These are phyloP conservation scores for Boletus patriciae DNA, from an alignment of 768 basidiomycete genomes.

Conservation along the genomic window DNA sequence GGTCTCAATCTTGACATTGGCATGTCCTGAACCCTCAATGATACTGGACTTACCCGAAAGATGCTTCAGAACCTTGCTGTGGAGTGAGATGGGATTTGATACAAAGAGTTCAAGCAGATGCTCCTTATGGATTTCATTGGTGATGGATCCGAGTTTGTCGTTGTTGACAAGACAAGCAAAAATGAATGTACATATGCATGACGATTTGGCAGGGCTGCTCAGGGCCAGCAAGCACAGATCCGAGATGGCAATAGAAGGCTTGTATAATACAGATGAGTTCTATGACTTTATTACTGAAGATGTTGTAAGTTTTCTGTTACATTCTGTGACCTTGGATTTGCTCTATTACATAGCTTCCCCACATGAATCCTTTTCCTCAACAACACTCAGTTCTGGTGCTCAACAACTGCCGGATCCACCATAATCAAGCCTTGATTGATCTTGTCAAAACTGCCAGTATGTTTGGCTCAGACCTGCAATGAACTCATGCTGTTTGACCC, in stretches of 20 bases:
- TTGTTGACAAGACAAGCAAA: conserved; percentile 1
- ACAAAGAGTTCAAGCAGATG: background rate
- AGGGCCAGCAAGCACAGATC: background rate
- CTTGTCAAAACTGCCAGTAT: too few relatives aligned
- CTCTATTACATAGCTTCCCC: too few relatives aligned
- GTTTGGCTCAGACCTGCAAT: too few relatives aligned
- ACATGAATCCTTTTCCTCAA: too few relatives aligned
- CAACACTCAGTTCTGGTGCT: too few relatives aligned
- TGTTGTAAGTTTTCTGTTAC: background rate
- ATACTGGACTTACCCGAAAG: background rate
- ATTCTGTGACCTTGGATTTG: too few relatives aligned
- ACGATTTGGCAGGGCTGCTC: background rate
- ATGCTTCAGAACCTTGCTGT: background rate
- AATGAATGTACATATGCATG: background rate
- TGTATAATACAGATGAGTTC: background rate
- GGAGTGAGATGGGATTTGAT: background rate
- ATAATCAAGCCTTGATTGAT: too few relatives aligned
- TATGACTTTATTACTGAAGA: background rate
- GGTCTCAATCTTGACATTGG: too few relatives aligned
- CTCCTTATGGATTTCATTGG: background rate
- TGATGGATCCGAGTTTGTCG: background rate
- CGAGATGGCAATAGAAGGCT: background rate
- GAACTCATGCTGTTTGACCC: too few relatives aligned
- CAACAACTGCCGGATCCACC: too few relatives aligned
- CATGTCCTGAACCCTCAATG: too few relatives aligned